Percentiles rank a stretch among this genome's conserved stretches.
phyloP scores from a whole-genome alignment of 1,139 yeast genomes.

The Saccharomyces pastorianus region DNA sequence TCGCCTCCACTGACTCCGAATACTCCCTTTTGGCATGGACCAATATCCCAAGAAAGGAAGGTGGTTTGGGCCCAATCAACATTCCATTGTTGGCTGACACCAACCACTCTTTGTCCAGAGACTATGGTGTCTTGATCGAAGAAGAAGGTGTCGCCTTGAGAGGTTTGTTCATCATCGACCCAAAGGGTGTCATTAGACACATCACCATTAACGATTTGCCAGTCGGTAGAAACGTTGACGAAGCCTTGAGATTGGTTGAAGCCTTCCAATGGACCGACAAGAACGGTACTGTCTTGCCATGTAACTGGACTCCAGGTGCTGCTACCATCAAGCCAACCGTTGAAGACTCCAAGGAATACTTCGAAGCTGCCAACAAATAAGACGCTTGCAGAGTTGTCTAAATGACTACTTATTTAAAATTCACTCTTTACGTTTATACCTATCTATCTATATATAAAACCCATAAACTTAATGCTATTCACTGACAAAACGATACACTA shows the following conservation, averaged over 20 bases:
- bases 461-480: neutral
- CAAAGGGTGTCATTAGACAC: slow-evolving; percentile 90
- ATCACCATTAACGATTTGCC: slow-evolving; percentile 96
- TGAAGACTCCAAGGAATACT: slow-evolving; percentile 51
- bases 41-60: slow-evolving; percentile 90
- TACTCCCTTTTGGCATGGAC: slow-evolving; percentile 97
- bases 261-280: slow-evolving; percentile 98
- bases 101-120: slow-evolving; percentile 88
- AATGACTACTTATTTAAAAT: neutral
- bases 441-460: slow-evolving; percentile 1
- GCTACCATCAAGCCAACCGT: slow-evolving; percentile 91
- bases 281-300: slow-evolving; percentile 98
- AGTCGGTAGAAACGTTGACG: slow-evolving; percentile 97
- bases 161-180: slow-evolving; percentile 96
- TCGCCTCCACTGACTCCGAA: slow-evolving; percentile 97
- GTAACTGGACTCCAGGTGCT: slow-evolving; percentile 98
- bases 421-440: neutral
- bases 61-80: slow-evolving; percentile 93
- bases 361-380: slow-evolving; percentile 25
- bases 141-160: slow-evolving; percentile 95
- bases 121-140: slow-evolving; percentile 94
- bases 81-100: slow-evolving; percentile 94
- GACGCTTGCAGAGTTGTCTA: neutral
- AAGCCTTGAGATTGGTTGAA: slow-evolving; percentile 92
- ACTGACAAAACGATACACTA: neutral